phyloP scores from a whole-genome alignment of 2,329 filamentous ascomycete species.

The Pyrenophora teres region DNA sequence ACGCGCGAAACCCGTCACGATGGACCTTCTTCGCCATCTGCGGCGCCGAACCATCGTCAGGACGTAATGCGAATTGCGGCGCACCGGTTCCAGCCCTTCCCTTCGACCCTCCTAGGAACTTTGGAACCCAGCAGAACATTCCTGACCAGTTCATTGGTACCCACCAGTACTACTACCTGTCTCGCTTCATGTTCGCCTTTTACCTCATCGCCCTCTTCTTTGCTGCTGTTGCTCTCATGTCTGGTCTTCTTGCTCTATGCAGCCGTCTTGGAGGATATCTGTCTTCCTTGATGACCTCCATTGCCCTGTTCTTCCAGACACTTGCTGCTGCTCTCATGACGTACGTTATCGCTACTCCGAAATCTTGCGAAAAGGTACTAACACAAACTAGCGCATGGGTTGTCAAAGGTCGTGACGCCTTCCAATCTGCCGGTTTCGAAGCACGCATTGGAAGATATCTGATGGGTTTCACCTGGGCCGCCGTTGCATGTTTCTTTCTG shows the following conservation, averaged over 20 bases:
- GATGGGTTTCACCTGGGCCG: conserved; percentile 78
- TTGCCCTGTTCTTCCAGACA: conserved; percentile 72
- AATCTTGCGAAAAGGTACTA: conserved; percentile 6
- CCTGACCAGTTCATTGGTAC: conserved; percentile 60
- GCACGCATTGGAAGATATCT: conserved; percentile 69
- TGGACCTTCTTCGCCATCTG: conserved; percentile 94
- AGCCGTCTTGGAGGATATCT: conserved; percentile 72
- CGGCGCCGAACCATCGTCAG: conserved; percentile 57
- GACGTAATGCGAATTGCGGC: conserved; percentile 66
- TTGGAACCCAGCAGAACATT: conserved; percentile 59
- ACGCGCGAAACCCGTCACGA: conserved; percentile 64
- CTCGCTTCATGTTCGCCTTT: conserved; percentile 92
- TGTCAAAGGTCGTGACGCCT: conserved; percentile 70
- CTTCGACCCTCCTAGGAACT: conserved; percentile 69
- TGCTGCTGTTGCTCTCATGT: conserved; percentile 68
- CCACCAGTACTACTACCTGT: conserved; percentile 78
- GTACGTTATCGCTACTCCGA: conserved; percentile 54
- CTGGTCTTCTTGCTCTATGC: conserved; percentile 70
- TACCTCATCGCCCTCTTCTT: conserved; percentile 86
- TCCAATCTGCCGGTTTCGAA: conserved; percentile 59
- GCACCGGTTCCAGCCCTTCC: conserved; percentile 64
- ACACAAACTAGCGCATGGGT: conserved; percentile 61
- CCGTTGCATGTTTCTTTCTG: conserved; percentile 68
- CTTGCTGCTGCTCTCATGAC: conserved; percentile 75
- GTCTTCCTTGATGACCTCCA: conserved; percentile 60